phyloP scores from a whole-genome alignment of 139 green algal genomes.

The Chlorella sp. region DNA sequence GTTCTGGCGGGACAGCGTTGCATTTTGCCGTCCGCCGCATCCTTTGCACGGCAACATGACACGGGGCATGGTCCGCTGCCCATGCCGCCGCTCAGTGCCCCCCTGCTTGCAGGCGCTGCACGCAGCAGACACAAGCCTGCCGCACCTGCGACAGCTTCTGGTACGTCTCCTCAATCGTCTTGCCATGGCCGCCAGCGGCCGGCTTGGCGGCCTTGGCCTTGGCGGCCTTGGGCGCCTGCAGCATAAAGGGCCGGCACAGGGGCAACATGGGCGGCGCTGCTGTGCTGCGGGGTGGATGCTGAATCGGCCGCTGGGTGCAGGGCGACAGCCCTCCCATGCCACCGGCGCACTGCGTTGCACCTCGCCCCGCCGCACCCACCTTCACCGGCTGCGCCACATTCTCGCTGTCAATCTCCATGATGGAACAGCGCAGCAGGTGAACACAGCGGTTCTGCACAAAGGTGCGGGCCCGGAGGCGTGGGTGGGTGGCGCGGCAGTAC shows the following conservation, averaged over 20 bases:
- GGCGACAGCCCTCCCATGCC: too few species aligned
- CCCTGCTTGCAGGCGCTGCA: too few species aligned
- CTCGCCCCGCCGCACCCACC: neutral
- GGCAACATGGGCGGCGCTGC: neutral
- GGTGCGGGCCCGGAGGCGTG: too few species aligned
- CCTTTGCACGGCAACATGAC: too few species aligned
- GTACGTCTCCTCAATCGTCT: slow-evolving; percentile 95
- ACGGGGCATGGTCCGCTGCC: too few species aligned
- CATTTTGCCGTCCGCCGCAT: neutral
- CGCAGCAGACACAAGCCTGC: neutral
- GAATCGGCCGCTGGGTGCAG: too few species aligned
- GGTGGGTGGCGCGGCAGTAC: too few species aligned
- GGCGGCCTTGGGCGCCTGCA: slow-evolving; percentile 37
- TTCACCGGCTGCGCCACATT: slow-evolving; percentile 26
- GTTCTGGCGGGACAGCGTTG: neutral
- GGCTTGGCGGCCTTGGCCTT: slow-evolving; percentile 34
- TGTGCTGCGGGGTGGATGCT: too few species aligned
- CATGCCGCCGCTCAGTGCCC: too few species aligned
- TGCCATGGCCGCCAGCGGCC: slow-evolving; percentile 26
- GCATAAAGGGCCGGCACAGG: neutral
- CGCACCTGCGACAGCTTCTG: slow-evolving; percentile 90
- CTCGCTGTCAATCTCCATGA: slow-evolving; percentile 39
- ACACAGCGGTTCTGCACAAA: too few species aligned
- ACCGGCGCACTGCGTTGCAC: neutral
- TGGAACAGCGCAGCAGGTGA: neutral